Evolutionary conservation across 225 moss, liverwort and hornwort species (phyloP), one percentile per base, ranked within the genome.

Genomic region (Marchantia polymorpha): DNA sequence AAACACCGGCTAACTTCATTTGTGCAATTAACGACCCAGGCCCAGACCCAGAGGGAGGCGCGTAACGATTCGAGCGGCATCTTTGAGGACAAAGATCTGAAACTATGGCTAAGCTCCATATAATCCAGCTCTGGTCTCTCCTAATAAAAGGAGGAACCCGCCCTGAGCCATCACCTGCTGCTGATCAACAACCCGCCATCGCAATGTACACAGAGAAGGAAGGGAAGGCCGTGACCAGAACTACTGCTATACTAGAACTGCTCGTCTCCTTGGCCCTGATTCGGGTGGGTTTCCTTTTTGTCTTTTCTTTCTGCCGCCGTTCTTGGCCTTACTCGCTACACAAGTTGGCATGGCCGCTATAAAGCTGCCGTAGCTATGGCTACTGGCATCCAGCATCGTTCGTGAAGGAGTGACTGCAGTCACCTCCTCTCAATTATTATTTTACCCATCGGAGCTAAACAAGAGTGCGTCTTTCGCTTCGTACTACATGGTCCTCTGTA

Each of bases 231-330:
- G 53, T 73, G 52, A 53, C 52, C 6, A 70, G 46, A 48, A 47
- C 48, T 0, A 22, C 22, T 7, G 70, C 46, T 69, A 69, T 39
- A 46, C 30, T 68, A 30, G 67, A 20, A 17, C 49, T 48, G 70
- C 49, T n/a, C 14, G 26, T 53, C 73, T 73, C 2, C 72, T 72
- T 51, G n/a, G 25, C 72, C 69, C 7, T 48, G 48, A 47, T 70
- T 49, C 49, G 69, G 51, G 47, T 39, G 30, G 7, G 29, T 55
- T 59, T 58, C 46, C n/a, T 10, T 65, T 65, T 65, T 76, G 46
- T 75, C 59, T 19, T 75, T 10, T 58, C 56, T 60, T 30, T 58
- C 0, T 75, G 75, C 75, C 58, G 58, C 75, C 58, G 58, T 75
- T 75, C 14, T 31, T 58, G 16, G 51, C 51, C 6, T 65, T n/a